phyloP scores from a whole-genome alignment of 2,329 filamentous ascomycete genomes.

The Escovopsis sp. region DNA sequence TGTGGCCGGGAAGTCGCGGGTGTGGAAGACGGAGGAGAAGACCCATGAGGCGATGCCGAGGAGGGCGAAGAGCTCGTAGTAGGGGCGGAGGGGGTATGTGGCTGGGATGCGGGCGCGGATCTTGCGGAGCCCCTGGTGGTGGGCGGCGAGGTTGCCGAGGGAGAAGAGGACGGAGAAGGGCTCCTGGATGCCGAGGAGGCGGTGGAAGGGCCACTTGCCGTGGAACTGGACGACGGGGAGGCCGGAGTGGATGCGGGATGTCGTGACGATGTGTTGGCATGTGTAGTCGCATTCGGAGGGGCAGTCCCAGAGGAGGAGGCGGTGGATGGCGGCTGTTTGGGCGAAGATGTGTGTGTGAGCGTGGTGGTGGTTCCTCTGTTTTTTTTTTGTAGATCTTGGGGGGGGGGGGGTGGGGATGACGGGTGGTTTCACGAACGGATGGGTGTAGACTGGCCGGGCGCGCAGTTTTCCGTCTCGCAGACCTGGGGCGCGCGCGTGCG shows the following conservation, averaged over 20 bases:
- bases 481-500: no score
- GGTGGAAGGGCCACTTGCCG: slow-evolving; percentile 95
- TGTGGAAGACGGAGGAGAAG: slow-evolving; percentile 86
- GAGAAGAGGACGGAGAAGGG: slow-evolving; percentile 89
- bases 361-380: no score
- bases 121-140: slow-evolving; percentile 60
- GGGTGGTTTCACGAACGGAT: slow-evolving; percentile 48
- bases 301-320: slow-evolving; percentile 84
- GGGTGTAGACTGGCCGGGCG: slow-evolving; percentile 41
- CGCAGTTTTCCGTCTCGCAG: slow-evolving; percentile 70
- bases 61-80: slow-evolving; percentile 68
- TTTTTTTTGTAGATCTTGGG: no score
- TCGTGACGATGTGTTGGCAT: slow-evolving; percentile 86
- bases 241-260: slow-evolving; percentile 48
- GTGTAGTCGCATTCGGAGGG: slow-evolving; percentile 92
- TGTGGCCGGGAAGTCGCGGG: slow-evolving; percentile 68
- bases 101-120: slow-evolving; percentile 56
- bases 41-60: slow-evolving; percentile 74
- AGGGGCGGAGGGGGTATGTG: slow-evolving; percentile 61
- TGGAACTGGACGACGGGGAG: slow-evolving; percentile 79
- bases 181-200: slow-evolving; percentile 86
- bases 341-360: not conserved
- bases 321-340: slow-evolving; percentile 66
- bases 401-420: slow-evolving; percentile 1
- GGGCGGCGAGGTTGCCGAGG: slow-evolving; percentile 77